Evolutionary conservation across 768 basidiomycete genomes (phyloP), one percentile per base, ranked within the genome.

Genomic region (Tylopilus rubrobrunneus): DNA sequence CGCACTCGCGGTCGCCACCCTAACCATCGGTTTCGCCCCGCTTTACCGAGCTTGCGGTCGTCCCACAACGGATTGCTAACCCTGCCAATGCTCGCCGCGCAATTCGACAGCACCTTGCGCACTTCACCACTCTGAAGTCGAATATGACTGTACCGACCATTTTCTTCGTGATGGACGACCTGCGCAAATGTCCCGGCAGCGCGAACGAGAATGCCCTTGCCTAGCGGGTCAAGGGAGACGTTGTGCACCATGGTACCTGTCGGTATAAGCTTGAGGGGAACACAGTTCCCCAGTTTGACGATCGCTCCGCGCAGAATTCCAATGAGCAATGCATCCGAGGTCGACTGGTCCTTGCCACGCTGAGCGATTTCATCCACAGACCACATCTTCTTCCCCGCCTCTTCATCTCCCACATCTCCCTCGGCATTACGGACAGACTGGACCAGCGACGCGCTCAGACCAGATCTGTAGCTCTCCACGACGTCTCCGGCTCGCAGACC

Each of bases 61-160:
- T 92, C 91, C 85, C 92, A 93, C 51, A 95, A 75, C 37, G 85
- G 79, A 67, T 99, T 99, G 74, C 90, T 92, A 51, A 98, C 92
- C 56, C 82, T 84, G 1, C 97, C 97, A 42, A 99, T 83, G 1
- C 90, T 96, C 1, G 95, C 97, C 48, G 79, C 84, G 63, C 91
- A 95, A 31, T 84, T 83, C 36, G 85, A 80, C 56, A 89, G 73
- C 49, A 99, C 77, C 69, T 86, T 86, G 44, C 97, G 83, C 17
- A 98, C 84, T 76, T 99, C 97, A 15, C 97, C 97, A 59, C 88
- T 92, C 67, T 90, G 88, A 56, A 99, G 76, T 37, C 87, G 84
- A 42, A 99, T 86, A 54, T 91, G 89, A 19, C 82, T 80, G 69
- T 92, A 94, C 56, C 80, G 76, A 28, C 81, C 86, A 17, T 71